Evolutionary conservation across 306 rosid species (phyloP).

Genomic region (Heteromeles arbutifolia): DNA sequence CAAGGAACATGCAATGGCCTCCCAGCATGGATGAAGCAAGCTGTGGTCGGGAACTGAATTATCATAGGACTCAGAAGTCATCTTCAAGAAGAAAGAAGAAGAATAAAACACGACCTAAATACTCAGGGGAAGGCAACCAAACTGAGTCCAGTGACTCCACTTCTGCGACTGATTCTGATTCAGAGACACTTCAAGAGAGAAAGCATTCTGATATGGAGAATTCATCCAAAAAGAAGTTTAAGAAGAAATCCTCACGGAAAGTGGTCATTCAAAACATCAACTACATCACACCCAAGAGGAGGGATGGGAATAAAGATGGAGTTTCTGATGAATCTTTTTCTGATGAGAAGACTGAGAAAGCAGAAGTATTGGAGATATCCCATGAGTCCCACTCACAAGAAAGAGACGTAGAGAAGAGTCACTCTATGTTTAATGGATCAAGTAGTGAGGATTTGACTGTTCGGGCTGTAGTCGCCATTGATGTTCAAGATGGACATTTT

Average conservation of each 20-base stretch:
- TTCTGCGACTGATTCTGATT: constrained; percentile 38
- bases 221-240: constrained; percentile 23
- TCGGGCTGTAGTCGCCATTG: constrained; percentile 11
- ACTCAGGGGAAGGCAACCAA: constrained; percentile 33
- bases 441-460: constrained; percentile 20
- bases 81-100: constrained; percentile 35
- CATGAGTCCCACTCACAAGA: constrained; percentile 12
- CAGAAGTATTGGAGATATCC: constrained; percentile 40
- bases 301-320: constrained; percentile 45
- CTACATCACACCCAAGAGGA: constrained; percentile 59
- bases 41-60: neutral
- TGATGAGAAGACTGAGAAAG: constrained; percentile 31
- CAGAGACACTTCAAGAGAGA: constrained; percentile 28
- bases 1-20: constrained; percentile 51
- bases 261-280: constrained; percentile 66
- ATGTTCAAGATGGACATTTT: constrained; percentile 43
- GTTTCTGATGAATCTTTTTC: constrained; percentile 37
- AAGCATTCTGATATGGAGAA: constrained; percentile 33
- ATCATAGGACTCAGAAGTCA: constrained; percentile 26
- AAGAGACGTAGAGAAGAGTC: neutral
- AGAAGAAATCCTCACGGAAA: constrained; percentile 47
- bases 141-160: constrained; percentile 14
- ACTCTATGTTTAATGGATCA: neutral
- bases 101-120: constrained; percentile 27
- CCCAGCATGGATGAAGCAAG: constrained; percentile 22